Percentiles rank a stretch among this genome's conserved stretches.
Evolutionary conservation across 2,329 filamentous ascomycete genomes (phyloP).

Genomic region (Pseudogymnoascus sp.): DNA sequence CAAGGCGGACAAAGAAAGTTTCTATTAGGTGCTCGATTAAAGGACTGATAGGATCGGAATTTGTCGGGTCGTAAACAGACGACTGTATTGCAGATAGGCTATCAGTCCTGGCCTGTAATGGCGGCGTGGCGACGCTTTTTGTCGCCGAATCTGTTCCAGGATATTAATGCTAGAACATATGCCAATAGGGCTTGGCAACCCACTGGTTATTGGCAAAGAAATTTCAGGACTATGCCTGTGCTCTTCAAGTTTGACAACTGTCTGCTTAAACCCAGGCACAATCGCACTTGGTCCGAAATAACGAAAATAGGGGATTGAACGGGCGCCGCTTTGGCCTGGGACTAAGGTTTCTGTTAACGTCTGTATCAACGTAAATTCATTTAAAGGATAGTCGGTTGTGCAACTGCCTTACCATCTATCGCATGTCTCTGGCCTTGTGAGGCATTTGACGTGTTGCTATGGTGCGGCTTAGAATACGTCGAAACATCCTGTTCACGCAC

Average conservation of each 20-base stretch:
- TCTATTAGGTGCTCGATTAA: slow-evolving; percentile 69
- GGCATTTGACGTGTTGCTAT: not conserved
- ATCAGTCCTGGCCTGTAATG: not conserved
- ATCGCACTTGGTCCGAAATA: slow-evolving; percentile 89
- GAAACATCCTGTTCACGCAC: not conserved
- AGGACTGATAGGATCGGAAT: slow-evolving; percentile 59
- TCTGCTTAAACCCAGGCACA: slow-evolving; percentile 85
- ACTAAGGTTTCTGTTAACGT: not conserved
- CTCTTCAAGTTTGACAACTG: slow-evolving; percentile 63
- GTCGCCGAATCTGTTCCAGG: not conserved
- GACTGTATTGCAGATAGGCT: not conserved
- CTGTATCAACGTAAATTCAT: not conserved
- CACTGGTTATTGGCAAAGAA: not conserved
- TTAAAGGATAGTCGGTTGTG: not conserved
- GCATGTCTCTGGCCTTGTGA: not conserved
- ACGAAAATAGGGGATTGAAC: slow-evolving; percentile 77
- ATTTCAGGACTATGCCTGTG: not conserved
- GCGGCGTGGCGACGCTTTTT: not conserved
- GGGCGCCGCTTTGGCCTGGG: slow-evolving; percentile 25
- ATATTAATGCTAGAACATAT: not conserved
- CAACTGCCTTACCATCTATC: not conserved
- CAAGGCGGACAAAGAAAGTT: slow-evolving; percentile 72
- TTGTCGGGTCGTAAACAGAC: slow-evolving; percentile 47
- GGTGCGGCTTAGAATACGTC: not conserved
- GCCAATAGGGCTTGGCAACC: not conserved